Conservation (phyloP, 768 basidiomycete genomes). For the Paxillus involutus region DNA sequence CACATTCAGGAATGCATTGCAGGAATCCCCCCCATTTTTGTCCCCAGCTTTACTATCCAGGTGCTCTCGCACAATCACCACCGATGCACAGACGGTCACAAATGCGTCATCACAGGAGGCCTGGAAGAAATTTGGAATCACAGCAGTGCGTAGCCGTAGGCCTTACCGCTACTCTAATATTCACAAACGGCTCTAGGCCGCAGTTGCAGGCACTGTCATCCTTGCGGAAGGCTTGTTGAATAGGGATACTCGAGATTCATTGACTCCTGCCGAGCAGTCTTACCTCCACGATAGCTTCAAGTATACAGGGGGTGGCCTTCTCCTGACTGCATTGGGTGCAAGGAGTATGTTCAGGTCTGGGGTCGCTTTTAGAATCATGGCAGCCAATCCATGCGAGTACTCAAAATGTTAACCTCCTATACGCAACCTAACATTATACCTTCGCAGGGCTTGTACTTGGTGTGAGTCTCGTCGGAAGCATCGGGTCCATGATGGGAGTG, state of each 20-base stretch:
- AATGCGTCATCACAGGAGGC: conserved; percentile 38
- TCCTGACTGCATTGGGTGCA: conserved; percentile 75
- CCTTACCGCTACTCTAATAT: neutral
- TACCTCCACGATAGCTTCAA: conserved; percentile 78
- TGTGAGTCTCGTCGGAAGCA: conserved; percentile 73
- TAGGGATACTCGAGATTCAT: conserved; percentile 71
- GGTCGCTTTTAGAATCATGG: conserved; percentile 70
- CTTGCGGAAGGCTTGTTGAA: conserved; percentile 67
- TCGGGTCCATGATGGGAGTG: conserved; percentile 84
- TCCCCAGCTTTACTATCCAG: conserved; percentile 23
- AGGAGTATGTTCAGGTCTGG: conserved; percentile 74
- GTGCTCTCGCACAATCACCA: conserved; percentile 48
- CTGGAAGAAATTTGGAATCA: conserved; percentile 52
- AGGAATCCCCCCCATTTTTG: conserved; percentile 25
- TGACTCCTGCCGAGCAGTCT: conserved; percentile 60
- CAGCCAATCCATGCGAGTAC: conserved; percentile 74
- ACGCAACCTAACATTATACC: neutral
- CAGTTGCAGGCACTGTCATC: conserved; percentile 70
- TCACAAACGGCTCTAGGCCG: conserved; percentile 43
- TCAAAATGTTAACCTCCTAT: neutral
- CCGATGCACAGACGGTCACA: conserved; percentile 42
- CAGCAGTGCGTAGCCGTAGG: conserved; percentile 43
- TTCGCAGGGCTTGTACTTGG: conserved; percentile 74
- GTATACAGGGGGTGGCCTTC: conserved; percentile 81
- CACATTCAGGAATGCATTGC: conserved; percentile 25